Conservation (phyloP, 2,329 filamentous ascomycete genomes). For the Epichloe uncinata region DNA sequence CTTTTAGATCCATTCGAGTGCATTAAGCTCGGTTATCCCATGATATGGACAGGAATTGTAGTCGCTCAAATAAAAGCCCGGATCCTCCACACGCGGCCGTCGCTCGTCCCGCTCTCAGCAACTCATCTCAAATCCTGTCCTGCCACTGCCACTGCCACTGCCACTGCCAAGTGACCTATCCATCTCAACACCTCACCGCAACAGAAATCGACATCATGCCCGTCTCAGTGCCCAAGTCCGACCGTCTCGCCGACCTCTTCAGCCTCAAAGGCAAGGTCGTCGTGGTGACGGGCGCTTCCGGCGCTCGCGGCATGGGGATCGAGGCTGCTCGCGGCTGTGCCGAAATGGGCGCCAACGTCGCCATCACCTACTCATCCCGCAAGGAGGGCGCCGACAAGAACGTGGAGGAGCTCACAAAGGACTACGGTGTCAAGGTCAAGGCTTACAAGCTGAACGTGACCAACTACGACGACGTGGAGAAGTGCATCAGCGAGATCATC, state of each 20-base stretch:
- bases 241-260: constrained; percentile 51
- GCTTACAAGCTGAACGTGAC: constrained; percentile 47
- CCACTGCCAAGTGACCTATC: background rate
- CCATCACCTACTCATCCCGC: constrained; percentile 58
- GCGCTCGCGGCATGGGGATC: constrained; percentile 57
- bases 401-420: constrained; percentile 47
- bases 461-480: constrained; percentile 36
- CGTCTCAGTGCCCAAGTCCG: constrained; percentile 41
- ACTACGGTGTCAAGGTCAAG: constrained; percentile 55
- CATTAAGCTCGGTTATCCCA: background rate
- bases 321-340: constrained; percentile 56
- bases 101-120: no score
- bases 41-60: no score
- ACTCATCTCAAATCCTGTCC: no score
- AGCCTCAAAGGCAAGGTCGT: constrained; percentile 61
- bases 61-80: no score
- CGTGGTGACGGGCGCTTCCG: constrained; percentile 56
- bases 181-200: background rate
- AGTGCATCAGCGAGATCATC: constrained; percentile 48
- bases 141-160: background rate
- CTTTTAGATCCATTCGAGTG: background rate
- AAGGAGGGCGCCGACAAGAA: constrained; percentile 56
- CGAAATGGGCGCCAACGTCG: constrained; percentile 57
- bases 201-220: constrained; percentile 30
- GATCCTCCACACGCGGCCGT: no score